Base-by-base conservation (phyloP, 257 asterid species). In the Ballota nigra region DNA sequence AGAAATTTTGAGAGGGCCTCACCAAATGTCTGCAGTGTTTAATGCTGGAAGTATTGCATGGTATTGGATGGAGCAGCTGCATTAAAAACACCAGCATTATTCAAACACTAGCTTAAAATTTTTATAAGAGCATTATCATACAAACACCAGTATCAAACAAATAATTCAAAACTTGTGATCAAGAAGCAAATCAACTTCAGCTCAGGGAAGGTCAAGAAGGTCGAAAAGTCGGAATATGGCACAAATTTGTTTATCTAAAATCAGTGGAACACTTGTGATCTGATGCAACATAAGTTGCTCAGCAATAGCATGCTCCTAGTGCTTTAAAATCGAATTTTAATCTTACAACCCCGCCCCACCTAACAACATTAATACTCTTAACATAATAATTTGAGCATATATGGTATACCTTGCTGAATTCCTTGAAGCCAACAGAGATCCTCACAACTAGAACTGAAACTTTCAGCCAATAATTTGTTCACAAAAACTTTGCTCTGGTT, bases 331-430 rank as follows among this genome's bases (percentile, higher is more conserved):
- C 36, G 4, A 3, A 3, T 2, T 31, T 2, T 2, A 4, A 31
- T 1, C 3, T 31, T 31, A 31, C 36, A 31, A 31, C 36, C 36
- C 36, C 36, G 4, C 36, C 36, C 36, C 36, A 31, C 36, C 36
- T 31, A 31, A 31, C 2, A 31, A 40, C n/a, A n/a, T n/a, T n/a
- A n/a, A n/a, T n/a, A n/a, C n/a, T n/a, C n/a, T n/a, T n/a, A n/a
- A n/a, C n/a, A n/a, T n/a, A n/a, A n/a, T n/a, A n/a, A n/a, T n/a
- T n/a, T n/a, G n/a, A n/a, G n/a, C n/a, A n/a, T n/a, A n/a, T n/a
- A n/a, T n/a, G n/a, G n/a, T n/a, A 66, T 88, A 92, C 96, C 96
- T 86, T 75, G 96, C 71, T 51, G 87, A 78, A 63, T 52, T 68
- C 79, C 78, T n/a, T 78, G 71, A 41, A 56, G 75, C 74, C 83